phyloP scores from a whole-genome alignment of 108 stramenopile species.

The Cyclostephanos invisitatus region DNA sequence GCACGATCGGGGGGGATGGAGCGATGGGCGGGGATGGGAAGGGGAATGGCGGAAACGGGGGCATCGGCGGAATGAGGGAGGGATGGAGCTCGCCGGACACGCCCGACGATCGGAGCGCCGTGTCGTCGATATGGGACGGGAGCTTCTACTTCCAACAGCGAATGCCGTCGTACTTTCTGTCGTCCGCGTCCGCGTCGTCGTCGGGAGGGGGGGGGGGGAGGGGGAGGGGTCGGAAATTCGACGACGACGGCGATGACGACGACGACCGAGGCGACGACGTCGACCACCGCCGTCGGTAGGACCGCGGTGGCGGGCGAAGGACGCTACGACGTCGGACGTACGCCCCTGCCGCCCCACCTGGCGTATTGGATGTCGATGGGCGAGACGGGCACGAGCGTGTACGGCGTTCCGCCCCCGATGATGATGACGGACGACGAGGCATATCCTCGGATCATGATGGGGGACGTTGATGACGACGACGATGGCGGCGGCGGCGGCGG shows the following conservation, averaged over 20 bases:
- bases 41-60: neutral
- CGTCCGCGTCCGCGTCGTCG: too few species aligned
- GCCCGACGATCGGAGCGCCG: neutral
- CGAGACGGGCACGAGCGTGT: neutral
- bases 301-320: too few species aligned
- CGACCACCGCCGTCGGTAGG: too few species aligned
- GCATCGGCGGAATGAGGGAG: too few species aligned
- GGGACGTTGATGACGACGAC: neutral
- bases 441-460: too few species aligned
- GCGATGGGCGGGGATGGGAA: neutral
- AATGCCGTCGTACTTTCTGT: too few species aligned
- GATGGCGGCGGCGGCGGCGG: neutral
- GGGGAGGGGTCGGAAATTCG: too few species aligned
- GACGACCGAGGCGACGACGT: too few species aligned
- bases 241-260: too few species aligned
- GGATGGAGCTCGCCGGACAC: neutral
- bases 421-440: too few species aligned
- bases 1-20: neutral
- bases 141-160: neutral
- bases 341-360: neutral
- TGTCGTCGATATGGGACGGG: neutral
- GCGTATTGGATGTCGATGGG: neutral
- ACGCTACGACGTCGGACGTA: too few species aligned
- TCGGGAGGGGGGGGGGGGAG: too few species aligned
- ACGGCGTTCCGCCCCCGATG: neutral